These are phyloP conservation scores for Aspergillus baeticus DNA, from an alignment of 495 filamentous ascomycete species.

Conservation along the genomic window DNA sequence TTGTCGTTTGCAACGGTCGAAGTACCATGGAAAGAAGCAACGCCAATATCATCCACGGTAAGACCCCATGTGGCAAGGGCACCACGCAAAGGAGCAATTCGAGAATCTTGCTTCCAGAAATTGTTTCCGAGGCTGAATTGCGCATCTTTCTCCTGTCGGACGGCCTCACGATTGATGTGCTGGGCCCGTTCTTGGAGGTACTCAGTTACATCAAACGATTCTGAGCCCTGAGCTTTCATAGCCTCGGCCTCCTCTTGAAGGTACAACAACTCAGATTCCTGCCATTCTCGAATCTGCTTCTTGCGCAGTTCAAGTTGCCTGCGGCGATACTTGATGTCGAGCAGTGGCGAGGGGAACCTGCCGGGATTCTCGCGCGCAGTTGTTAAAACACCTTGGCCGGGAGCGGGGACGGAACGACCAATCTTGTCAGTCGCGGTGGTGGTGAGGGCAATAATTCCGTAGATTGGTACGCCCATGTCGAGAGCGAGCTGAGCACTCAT, in stretches of 20 bases:
- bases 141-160: slow-evolving; percentile 87
- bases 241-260: slow-evolving; percentile 87
- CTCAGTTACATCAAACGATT: slow-evolving; percentile 71
- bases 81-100: neutral
- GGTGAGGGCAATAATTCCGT: slow-evolving; percentile 90
- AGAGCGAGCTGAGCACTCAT: slow-evolving; percentile 95
- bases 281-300: slow-evolving; percentile 91
- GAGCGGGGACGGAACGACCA: slow-evolving; percentile 93
- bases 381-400: slow-evolving; percentile 96
- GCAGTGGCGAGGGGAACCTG: slow-evolving; percentile 89
- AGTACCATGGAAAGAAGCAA: slow-evolving; percentile 98
- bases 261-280: slow-evolving; percentile 90
- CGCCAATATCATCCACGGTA: slow-evolving; percentile 91
- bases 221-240: slow-evolving; percentile 74
- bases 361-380: slow-evolving; percentile 86
- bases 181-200: slow-evolving; percentile 81
- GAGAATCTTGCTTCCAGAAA: slow-evolving; percentile 44
- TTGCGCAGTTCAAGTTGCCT: slow-evolving; percentile 90
- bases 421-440: slow-evolving; percentile 99
- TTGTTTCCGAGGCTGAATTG: slow-evolving; percentile 89
- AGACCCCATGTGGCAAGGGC: slow-evolving; percentile 84
- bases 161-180: slow-evolving; percentile 87
- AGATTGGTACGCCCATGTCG: slow-evolving; percentile 98
- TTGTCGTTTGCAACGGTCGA: slow-evolving; percentile 99
- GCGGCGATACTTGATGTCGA: slow-evolving; percentile 96